These are phyloP conservation scores for Sanghuangporus weigelae DNA, from an alignment of 1,284 basidiomycete genomes.

Conservation along the genomic window DNA sequence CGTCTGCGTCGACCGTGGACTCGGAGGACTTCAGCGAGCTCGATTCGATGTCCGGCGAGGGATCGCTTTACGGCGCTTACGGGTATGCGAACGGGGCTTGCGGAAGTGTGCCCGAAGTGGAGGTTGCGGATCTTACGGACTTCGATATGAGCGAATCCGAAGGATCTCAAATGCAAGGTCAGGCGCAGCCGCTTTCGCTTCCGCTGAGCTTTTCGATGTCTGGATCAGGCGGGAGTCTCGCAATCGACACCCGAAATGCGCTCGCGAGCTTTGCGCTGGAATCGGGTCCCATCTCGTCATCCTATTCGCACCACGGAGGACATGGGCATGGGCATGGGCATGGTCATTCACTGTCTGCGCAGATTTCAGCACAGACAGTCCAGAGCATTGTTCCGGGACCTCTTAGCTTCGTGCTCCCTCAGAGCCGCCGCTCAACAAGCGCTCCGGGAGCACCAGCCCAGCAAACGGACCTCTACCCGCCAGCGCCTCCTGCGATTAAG, in stretches of 20 bases:
- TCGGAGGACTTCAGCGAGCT: constrained; percentile 10
- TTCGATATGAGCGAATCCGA: constrained; percentile 12
- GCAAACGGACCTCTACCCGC: not conserved
- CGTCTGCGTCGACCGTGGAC: constrained; percentile 3
- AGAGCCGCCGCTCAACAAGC: constrained; percentile 10
- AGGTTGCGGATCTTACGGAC: not conserved
- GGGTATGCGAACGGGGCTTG: not conserved
- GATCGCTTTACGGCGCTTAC: not conserved
- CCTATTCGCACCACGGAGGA: not conserved
- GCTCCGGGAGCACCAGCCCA: constrained; percentile 9
- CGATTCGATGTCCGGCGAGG: constrained; percentile 5
- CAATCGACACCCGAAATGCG: constrained; percentile 10
- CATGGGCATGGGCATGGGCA: constrained; percentile 12
- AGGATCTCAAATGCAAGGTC: not conserved
- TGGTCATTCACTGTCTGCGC: constrained; percentile 9
- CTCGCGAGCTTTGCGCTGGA: constrained; percentile 10
- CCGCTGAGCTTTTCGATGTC: constrained; percentile 4
- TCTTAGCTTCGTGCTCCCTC: constrained; percentile 11
- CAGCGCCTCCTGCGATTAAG: constrained; percentile 4
- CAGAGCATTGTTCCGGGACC: constrained; percentile 4
- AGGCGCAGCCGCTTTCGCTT: not conserved
- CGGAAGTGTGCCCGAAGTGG: not conserved
- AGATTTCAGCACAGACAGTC: constrained; percentile 1
- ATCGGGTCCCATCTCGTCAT: not conserved
- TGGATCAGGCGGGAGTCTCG: not conserved